Conservation (phyloP, 2,329 filamentous ascomycete species). For the Aspergillus ibericus region DNA sequence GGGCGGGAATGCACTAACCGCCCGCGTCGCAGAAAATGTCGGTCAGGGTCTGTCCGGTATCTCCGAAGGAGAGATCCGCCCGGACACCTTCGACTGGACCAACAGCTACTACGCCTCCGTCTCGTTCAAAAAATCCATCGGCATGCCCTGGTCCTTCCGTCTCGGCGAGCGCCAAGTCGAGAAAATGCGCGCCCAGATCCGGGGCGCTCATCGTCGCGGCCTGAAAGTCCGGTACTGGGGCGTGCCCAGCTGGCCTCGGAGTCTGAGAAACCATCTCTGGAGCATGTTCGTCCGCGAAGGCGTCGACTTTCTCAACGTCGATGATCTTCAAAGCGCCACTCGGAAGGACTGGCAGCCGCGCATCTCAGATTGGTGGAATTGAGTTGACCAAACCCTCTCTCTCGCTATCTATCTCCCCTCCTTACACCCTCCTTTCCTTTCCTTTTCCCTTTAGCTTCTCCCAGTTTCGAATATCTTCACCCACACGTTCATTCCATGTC, state of each 20-base stretch:
- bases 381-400: conserved; percentile 1
- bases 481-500: too few relatives aligned
- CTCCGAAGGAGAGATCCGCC: conserved; percentile 32
- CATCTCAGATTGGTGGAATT: conserved; percentile 36
- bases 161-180: conserved; percentile 49
- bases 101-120: conserved; percentile 61
- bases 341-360: conserved; percentile 48
- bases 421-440: not conserved
- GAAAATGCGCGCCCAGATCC: conserved; percentile 53
- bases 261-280: conserved; percentile 57
- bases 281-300: conserved; percentile 54
- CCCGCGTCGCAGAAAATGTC: conserved; percentile 22
- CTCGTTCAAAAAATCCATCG: conserved; percentile 52
- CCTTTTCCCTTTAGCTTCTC: not conserved
- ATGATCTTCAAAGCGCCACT: conserved; percentile 55
- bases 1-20: not conserved
- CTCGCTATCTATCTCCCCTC: not conserved
- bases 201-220: conserved; percentile 52
- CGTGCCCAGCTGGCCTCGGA: conserved; percentile 56
- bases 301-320: conserved; percentile 58
- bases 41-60: conserved; percentile 51
- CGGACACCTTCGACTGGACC: conserved; percentile 47
- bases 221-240: conserved; percentile 60
- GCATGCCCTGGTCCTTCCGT: conserved; percentile 51
- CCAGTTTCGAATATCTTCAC: not conserved